Percentiles rank a stretch among this genome's conserved stretches.
These are phyloP conservation scores for Vigna radiata DNA, from an alignment of 306 rosid genomes.

Conservation along the genomic window DNA sequence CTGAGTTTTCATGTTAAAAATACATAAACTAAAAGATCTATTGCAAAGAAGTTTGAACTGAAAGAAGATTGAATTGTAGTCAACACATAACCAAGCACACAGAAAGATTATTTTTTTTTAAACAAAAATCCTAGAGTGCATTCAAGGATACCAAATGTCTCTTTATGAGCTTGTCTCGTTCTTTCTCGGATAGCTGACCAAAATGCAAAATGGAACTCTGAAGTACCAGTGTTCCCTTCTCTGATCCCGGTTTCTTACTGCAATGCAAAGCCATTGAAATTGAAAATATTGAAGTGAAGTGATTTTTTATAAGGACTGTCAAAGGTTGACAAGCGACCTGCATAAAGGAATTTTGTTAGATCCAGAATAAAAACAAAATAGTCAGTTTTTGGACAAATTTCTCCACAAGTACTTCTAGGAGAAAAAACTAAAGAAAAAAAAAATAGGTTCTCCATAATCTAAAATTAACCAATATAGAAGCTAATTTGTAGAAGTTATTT, in stretches of 20 bases:
- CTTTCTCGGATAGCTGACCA: conserved; percentile 79
- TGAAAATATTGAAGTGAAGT: conserved; percentile 80
- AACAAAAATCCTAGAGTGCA: conserved; percentile 18
- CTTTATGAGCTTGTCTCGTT: conserved; percentile 85
- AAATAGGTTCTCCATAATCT: no score
- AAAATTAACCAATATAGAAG: no score
- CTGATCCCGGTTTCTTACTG: conserved; percentile 69
- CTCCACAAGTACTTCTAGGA: no score
- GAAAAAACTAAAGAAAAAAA: no score
- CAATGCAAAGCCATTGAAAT: conserved; percentile 82
- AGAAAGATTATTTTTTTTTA: background rate
- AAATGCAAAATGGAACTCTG: conserved; percentile 76
- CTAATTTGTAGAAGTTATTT: no score
- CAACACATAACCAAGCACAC: background rate
- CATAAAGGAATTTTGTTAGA: conserved; percentile 43
- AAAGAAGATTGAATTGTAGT: background rate
- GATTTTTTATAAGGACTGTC: conserved; percentile 65
- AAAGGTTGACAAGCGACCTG: conserved; percentile 82
- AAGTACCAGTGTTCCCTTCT: conserved; percentile 72
- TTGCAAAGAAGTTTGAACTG: background rate
- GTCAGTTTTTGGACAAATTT: no score
- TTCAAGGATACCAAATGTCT: conserved; percentile 74
- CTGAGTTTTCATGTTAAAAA: background rate
- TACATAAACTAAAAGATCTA: background rate
- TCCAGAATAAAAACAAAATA: background rate